phyloP scores from a whole-genome alignment of 192 early-diverging fungal genomes.

The Dissophora globulifera region DNA sequence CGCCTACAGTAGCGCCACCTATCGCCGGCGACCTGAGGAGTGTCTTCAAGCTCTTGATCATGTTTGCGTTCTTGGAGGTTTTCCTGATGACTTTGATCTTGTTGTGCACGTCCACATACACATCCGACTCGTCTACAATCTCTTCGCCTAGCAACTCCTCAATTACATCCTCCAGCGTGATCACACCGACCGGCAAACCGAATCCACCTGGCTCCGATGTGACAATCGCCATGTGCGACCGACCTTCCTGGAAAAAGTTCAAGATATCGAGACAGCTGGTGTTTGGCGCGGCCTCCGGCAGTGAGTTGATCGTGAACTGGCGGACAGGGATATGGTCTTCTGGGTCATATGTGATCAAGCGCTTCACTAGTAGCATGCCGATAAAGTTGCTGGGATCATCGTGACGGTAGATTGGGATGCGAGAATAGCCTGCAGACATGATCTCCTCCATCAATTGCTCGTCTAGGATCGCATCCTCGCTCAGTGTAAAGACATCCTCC shows the following conservation, averaged over 20 bases:
- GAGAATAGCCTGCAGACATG: constrained; percentile 74
- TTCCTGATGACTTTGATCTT: constrained; percentile 68
- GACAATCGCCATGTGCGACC: constrained; percentile 83
- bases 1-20: too few relatives aligned
- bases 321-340: constrained; percentile 73
- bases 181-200: constrained; percentile 71
- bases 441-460: constrained; percentile 68
- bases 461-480: constrained; percentile 69
- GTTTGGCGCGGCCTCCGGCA: constrained; percentile 65
- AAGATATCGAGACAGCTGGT: constrained; percentile 78
- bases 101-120: constrained; percentile 62
- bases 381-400: constrained; percentile 72
- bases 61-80: constrained; percentile 40
- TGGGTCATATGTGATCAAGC: constrained; percentile 78
- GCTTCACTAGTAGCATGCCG: constrained; percentile 82
- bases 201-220: constrained; percentile 60
- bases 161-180: constrained; percentile 86
- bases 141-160: constrained; percentile 88
- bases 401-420: constrained; percentile 77
- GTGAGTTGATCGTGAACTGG: constrained; percentile 62
- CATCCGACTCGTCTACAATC: constrained; percentile 86
- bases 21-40: constrained; percentile 33
- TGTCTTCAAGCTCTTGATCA: constrained; percentile 44
- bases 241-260: constrained; percentile 86
- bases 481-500: constrained; percentile 73